These are phyloP conservation scores for Acacia confusa DNA, from an alignment of 306 rosid genomes.

Conservation along the genomic window DNA sequence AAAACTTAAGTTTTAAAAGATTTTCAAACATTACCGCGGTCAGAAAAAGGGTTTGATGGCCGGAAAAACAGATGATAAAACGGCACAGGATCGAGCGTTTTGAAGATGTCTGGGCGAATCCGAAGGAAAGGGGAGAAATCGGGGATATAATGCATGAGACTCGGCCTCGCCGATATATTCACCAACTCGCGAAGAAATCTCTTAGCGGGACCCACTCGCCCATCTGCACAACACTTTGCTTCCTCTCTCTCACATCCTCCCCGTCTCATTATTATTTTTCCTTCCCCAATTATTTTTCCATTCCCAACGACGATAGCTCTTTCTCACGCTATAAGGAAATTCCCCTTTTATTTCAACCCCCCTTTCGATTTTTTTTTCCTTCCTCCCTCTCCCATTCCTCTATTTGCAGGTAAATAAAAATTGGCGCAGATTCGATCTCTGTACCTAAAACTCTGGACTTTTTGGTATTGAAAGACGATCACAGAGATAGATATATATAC, in stretches of 20 bases:
- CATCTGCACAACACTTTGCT: slow-evolving; percentile 12
- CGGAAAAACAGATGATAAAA: neutral
- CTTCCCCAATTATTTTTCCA: neutral
- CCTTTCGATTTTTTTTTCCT: neutral
- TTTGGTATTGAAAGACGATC: slow-evolving; percentile 43
- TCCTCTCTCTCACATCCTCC: neutral
- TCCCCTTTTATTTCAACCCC: neutral
- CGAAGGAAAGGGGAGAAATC: neutral
- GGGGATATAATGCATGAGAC: neutral
- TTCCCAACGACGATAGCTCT: neutral
- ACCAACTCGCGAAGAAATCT: slow-evolving; percentile 34
- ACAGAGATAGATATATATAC: slow-evolving; percentile 1
- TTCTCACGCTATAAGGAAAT: neutral
- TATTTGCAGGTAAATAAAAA: neutral
- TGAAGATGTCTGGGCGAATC: too few species aligned
- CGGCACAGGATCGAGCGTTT: neutral
- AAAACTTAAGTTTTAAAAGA: too few species aligned
- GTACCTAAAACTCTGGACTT: slow-evolving; percentile 35
- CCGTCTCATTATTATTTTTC: neutral
- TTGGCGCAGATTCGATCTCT: neutral
- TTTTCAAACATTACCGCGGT: too few species aligned
- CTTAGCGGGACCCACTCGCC: slow-evolving; percentile 12
- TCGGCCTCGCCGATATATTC: slow-evolving; percentile 2
- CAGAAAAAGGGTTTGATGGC: neutral
- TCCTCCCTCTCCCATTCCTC: neutral